Conservation (phyloP, 2,329 filamentous ascomycete species). For the Xylariaceae sp. region DNA sequence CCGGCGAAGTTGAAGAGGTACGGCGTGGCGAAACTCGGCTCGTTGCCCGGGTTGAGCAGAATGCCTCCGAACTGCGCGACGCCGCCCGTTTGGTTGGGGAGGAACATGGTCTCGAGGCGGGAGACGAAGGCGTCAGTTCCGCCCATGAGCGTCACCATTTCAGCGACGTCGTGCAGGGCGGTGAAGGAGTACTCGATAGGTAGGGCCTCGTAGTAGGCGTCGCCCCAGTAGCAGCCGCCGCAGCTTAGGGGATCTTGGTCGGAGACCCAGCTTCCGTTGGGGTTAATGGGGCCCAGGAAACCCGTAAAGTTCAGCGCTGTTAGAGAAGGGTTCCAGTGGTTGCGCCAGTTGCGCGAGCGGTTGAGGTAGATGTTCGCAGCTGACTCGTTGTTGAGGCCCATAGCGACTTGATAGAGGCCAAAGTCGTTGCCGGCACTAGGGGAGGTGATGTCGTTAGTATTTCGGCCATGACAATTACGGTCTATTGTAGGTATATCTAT, state of each 20-base stretch:
- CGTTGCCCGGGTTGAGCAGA: constrained; percentile 54
- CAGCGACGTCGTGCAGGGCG: constrained; percentile 61
- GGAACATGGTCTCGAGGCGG: constrained; percentile 59
- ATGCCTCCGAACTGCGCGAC: constrained; percentile 44
- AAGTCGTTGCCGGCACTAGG: constrained; percentile 61
- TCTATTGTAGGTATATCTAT: background rate
- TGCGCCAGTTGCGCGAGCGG: constrained; percentile 65
- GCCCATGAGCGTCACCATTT: constrained; percentile 52
- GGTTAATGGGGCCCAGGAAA: constrained; percentile 60
- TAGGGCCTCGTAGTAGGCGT: constrained; percentile 57
- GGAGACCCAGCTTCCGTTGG: constrained; percentile 47
- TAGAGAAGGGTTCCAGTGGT: constrained; percentile 63
- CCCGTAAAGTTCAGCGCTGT: constrained; percentile 58
- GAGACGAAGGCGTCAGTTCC: constrained; percentile 51
- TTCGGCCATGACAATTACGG: background rate
- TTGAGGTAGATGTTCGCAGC: constrained; percentile 58
- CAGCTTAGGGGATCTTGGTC: constrained; percentile 55
- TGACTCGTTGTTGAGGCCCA: constrained; percentile 46
- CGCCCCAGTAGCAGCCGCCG: constrained; percentile 63
- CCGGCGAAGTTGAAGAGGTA: constrained; percentile 67
- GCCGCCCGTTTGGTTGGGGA: constrained; percentile 42
- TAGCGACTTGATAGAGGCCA: constrained; percentile 60
- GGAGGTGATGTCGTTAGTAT: background rate
- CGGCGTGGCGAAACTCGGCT: constrained; percentile 63
- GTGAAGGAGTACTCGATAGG: constrained; percentile 67